Evolutionary conservation across 148 eudicot species (phyloP).

Genomic region (Heliosperma pusillum): DNA sequence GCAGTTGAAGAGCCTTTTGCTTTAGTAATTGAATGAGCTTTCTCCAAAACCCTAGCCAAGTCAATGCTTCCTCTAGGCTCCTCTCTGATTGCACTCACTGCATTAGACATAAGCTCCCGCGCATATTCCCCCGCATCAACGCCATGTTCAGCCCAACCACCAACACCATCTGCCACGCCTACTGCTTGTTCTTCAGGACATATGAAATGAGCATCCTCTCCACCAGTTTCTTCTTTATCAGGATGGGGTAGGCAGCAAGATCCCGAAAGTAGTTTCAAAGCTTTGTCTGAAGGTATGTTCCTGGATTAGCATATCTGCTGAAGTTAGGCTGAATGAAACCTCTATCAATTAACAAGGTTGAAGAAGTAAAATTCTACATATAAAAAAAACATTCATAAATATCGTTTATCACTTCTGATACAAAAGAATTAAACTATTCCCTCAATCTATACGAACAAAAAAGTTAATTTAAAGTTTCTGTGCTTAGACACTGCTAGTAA

Average conservation of each 20-base stretch:
- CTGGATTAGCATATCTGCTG: conserved; percentile 27
- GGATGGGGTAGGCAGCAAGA: conserved; percentile 76
- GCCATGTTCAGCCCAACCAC: conserved; percentile 73
- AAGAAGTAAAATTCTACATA: not conserved
- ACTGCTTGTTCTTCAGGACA: conserved; percentile 56
- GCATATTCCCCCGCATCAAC: conserved; percentile 64
- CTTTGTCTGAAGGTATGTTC: conserved; percentile 31
- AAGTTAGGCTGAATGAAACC: not conserved
- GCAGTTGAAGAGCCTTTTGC: conserved; percentile 74
- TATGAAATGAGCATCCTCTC: conserved; percentile 77
- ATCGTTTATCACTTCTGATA: not conserved
- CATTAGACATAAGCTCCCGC: conserved; percentile 64
- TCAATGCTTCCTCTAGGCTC: conserved; percentile 66
- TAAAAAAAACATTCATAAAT: not conserved
- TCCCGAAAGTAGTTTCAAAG: conserved; percentile 53
- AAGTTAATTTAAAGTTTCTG: not conserved
- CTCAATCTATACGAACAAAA: too few species aligned
- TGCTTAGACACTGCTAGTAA: not conserved
- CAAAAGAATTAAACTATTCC: not conserved
- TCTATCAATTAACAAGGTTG: not conserved
- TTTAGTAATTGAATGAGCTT: conserved; percentile 60
- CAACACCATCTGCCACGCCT: conserved; percentile 78
- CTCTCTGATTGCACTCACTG: conserved; percentile 56
- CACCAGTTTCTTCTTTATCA: conserved; percentile 75
- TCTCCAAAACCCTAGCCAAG: conserved; percentile 64